phyloP scores from a whole-genome alignment of 495 filamentous ascomycete species.

The Xylaria acuta region DNA sequence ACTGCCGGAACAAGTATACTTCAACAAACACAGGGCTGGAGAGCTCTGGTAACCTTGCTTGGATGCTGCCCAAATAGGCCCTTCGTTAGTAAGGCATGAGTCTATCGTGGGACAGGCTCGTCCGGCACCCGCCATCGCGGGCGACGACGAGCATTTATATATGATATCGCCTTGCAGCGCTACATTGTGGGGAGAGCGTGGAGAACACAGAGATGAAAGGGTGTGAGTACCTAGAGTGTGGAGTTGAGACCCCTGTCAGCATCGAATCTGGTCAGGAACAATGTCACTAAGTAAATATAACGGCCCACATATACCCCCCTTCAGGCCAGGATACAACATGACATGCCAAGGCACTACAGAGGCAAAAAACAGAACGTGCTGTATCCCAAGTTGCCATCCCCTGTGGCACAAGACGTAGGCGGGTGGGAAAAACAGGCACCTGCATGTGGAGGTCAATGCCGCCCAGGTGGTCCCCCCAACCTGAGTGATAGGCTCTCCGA shows the following conservation, averaged over 20 bases:
- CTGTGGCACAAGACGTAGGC: conserved; percentile 29
- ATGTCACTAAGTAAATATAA: conserved; percentile 29
- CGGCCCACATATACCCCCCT: conserved; percentile 39
- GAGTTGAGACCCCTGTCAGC: conserved; percentile 38
- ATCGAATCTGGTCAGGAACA: conserved; percentile 41
- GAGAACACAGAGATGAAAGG: conserved; percentile 42
- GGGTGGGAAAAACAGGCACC: conserved; percentile 34
- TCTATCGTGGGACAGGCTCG: conserved; percentile 30
- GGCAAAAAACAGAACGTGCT: conserved; percentile 36
- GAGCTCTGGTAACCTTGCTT: conserved; percentile 4
- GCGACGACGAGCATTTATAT: conserved; percentile 43
- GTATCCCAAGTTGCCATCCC: conserved; percentile 28
- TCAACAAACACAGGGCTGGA: neutral
- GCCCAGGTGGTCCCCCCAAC: conserved; percentile 27
- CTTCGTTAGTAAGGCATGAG: conserved; percentile 17
- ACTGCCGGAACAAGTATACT: neutral
- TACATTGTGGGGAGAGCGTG: conserved; percentile 38
- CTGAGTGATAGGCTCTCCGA: conserved; percentile 35
- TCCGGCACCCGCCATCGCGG: conserved; percentile 35
- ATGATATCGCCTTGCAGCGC: conserved; percentile 38
- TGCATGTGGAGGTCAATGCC: conserved; percentile 42
- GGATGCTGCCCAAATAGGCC: conserved; percentile 14
- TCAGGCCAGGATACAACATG: conserved; percentile 38
- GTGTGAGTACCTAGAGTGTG: conserved; percentile 40
- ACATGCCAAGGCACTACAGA: conserved; percentile 33